Percentiles rank a stretch among this genome's conserved stretches.
phyloP scores from a whole-genome alignment of 2,329 filamentous ascomycete species.

The Alternaria sp. region DNA sequence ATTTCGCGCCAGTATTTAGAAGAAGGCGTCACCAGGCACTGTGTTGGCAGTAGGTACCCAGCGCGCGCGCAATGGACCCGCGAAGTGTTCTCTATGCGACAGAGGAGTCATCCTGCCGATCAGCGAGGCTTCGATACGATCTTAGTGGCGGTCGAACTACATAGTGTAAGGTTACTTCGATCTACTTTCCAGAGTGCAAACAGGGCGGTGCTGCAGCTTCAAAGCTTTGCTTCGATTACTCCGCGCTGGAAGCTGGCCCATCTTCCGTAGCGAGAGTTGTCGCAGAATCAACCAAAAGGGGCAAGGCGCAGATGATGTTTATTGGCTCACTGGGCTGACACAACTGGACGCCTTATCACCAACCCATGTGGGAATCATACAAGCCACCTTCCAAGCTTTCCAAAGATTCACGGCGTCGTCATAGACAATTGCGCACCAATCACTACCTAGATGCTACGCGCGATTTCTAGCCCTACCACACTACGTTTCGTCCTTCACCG shows the following conservation, averaged over 20 bases:
- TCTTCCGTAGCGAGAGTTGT: background rate
- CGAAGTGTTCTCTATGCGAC: background rate
- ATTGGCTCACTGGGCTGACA: conserved; percentile 7
- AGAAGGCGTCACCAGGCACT: background rate
- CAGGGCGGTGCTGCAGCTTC: background rate
- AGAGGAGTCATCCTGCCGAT: background rate
- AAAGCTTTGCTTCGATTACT: background rate
- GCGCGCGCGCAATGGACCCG: background rate
- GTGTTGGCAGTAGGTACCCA: background rate
- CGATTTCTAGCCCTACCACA: background rate
- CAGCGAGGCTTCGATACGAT: background rate
- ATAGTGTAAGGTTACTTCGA: background rate
- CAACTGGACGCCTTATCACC: background rate
- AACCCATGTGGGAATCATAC: background rate
- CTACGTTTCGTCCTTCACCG: background rate
- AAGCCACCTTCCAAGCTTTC: background rate
- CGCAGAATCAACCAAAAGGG: conserved; percentile 19
- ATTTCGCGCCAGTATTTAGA: conserved; percentile 9
- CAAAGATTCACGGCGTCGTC: conserved; percentile 5
- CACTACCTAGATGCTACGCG: background rate
- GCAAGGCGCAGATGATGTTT: background rate
- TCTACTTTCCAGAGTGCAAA: background rate
- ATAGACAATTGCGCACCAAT: conserved; percentile 19
- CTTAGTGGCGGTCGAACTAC: background rate
- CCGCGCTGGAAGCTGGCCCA: background rate